Conservation (phyloP, 2,329 filamentous ascomycete genomes). For the Leptographium flavum region DNA sequence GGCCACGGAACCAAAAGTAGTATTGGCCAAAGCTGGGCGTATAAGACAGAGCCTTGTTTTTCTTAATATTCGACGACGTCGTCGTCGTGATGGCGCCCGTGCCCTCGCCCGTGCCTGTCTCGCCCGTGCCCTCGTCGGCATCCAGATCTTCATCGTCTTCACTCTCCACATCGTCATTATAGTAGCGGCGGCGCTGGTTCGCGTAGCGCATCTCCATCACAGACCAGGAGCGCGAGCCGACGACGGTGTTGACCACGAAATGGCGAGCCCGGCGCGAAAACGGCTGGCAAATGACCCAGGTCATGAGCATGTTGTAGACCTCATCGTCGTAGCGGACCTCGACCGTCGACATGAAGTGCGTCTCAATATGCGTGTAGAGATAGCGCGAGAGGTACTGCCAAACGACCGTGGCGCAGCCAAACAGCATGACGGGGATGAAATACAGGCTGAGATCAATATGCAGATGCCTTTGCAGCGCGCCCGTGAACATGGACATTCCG, state of each 20-base stretch:
- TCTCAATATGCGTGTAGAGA: constrained; percentile 31
- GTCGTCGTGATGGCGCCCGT: background rate
- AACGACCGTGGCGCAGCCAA: constrained; percentile 32
- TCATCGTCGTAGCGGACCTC: constrained; percentile 57
- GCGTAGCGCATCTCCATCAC: constrained; percentile 30
- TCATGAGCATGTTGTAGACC: constrained; percentile 59
- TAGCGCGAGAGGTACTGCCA: constrained; percentile 38
- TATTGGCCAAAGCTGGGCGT: constrained; percentile 55
- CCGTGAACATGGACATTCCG: constrained; percentile 45
- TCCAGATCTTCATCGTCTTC: background rate
- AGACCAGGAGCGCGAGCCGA: constrained; percentile 37
- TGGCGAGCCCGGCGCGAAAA: constrained; percentile 45
- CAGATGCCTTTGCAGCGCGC: constrained; percentile 38
- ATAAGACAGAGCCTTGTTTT: constrained; percentile 37
- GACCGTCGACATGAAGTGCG: constrained; percentile 49
- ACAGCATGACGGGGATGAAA: constrained; percentile 39
- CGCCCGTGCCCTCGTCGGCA: background rate
- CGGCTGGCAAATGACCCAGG: constrained; percentile 49
- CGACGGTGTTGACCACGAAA: constrained; percentile 50
- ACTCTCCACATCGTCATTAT: constrained; percentile 18
- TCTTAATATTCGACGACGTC: background rate
- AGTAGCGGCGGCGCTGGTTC: constrained; percentile 18
- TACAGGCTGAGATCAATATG: constrained; percentile 49
- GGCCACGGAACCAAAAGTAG: constrained; percentile 52
- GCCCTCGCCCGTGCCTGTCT: background rate